Evolutionary conservation across 202 grass and related monocot genomes (phyloP), one percentile per base, ranked within the genome.

Genomic region (Musa balbisiana): DNA sequence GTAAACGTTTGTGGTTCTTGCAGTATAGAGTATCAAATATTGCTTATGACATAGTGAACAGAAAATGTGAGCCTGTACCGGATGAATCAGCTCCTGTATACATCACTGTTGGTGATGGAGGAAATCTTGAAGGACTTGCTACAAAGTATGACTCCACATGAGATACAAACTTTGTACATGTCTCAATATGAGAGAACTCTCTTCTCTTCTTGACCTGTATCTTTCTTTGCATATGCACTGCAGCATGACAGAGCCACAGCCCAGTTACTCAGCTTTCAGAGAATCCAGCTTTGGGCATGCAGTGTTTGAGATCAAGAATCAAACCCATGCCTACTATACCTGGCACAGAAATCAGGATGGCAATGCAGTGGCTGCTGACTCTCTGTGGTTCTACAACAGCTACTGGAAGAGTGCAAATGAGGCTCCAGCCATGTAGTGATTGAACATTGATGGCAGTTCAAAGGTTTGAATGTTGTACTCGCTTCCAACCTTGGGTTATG

Each of bases 301-400:
- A 0, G 92, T 90, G 53, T 82, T 94, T 14, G 95, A 98, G 8
- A 98, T 98, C 52, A 92, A 68, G 74, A 98, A 98, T 78, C 9
- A 78, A 66, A 98, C 88, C 23, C 95, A 94, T 29, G 94, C 94
- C 0, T 82, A 83, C 76, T 94, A 86, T 53, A 81, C 73, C 2
- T 98, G 94, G 94, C 94, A 98, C 67, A 89, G 88, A 10, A 98
- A 94, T 87, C 88, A 94, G 0, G 91, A 90, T 17, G 86, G 91
- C 16, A 80, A 83, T 5, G 90, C 84, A 68, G 94, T 84, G 16
- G 80, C 83, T 14, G 88, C 88, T 0, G 91, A 98, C 58, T 76
- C 80, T 8, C 55, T 88, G 3, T 98, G 91, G 91, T 64, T 98
- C 72, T 84, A 81, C 59, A 98, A 93, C 69, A 85, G 94, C 56